Conservation (phyloP, 768 basidiomycete genomes). For the Rhodotorula paludigena region DNA sequence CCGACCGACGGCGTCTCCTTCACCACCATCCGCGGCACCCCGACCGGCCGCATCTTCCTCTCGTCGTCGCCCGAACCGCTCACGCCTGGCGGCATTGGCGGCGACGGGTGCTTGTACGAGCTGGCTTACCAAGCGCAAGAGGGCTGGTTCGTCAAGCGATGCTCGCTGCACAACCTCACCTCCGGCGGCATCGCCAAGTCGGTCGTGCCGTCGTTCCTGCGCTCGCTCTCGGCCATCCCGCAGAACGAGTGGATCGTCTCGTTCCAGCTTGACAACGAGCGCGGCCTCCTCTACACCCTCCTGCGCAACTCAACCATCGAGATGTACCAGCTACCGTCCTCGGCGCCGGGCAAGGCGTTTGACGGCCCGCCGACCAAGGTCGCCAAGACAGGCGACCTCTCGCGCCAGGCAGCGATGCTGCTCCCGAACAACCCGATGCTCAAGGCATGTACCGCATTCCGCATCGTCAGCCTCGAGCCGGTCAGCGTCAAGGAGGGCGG, state of each 20-base stretch:
- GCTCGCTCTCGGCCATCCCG: slow-evolving; percentile 26
- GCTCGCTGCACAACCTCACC: slow-evolving; percentile 68
- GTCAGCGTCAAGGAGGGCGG: slow-evolving; percentile 65
- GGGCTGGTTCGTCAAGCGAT: slow-evolving; percentile 84
- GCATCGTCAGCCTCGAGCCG: slow-evolving; percentile 65
- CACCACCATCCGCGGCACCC: slow-evolving; percentile 71
- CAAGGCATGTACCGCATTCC: slow-evolving; percentile 55
- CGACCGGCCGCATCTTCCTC: slow-evolving; percentile 86
- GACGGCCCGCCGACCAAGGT: slow-evolving; percentile 33
- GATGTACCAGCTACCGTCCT: slow-evolving; percentile 33
- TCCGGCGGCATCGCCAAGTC: slow-evolving; percentile 56
- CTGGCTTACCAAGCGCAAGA: slow-evolving; percentile 83
- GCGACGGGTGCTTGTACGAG: slow-evolving; percentile 86
- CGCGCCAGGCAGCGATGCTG: slow-evolving; percentile 63
- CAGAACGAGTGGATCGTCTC: slow-evolving; percentile 43
- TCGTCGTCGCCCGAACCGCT: slow-evolving; percentile 44
- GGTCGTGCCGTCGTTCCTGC: slow-evolving; percentile 42
- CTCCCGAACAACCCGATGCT: slow-evolving; percentile 52
- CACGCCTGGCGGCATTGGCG: slow-evolving; percentile 53
- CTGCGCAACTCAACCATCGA: slow-evolving; percentile 44
- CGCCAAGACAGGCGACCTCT: slow-evolving; percentile 31
- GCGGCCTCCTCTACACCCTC: slow-evolving; percentile 45
- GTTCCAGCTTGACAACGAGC: slow-evolving; percentile 44
- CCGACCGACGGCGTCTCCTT: slow-evolving; percentile 72
- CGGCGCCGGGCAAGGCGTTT: slow-evolving; percentile 17